These are phyloP conservation scores for Alternaria tenuissima DNA, from an alignment of 2,329 filamentous ascomycete genomes.

Conservation along the genomic window DNA sequence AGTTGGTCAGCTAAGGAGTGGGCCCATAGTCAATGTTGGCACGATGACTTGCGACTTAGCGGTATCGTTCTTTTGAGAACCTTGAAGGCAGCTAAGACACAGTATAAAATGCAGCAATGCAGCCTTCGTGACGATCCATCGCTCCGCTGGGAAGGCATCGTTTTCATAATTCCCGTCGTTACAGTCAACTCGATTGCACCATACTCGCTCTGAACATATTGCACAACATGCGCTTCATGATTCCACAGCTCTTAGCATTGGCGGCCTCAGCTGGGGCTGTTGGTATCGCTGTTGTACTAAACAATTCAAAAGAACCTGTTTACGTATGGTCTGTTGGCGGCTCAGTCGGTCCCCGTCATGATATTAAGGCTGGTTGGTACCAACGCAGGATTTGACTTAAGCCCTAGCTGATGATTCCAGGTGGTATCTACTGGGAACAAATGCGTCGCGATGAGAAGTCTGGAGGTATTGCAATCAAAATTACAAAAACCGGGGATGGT, in stretches of 20 bases:
- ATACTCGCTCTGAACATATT: neutral
- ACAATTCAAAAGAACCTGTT: conserved; percentile 28
- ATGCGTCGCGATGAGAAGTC: conserved; percentile 29
- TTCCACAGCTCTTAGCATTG: conserved; percentile 23
- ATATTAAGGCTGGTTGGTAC: conserved; percentile 25
- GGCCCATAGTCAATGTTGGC: neutral
- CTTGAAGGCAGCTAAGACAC: neutral
- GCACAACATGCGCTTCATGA: conserved; percentile 25
- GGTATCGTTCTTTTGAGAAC: neutral
- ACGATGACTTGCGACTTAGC: neutral
- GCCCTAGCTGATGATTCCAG: conserved; percentile 14
- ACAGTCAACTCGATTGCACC: neutral
- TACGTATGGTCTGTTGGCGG: conserved; percentile 39
- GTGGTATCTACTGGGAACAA: conserved; percentile 26
- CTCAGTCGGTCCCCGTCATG: conserved; percentile 21
- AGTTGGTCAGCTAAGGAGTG: neutral
- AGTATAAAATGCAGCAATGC: conserved; percentile 1
- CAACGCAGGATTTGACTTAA: neutral
- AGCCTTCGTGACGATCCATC: neutral
- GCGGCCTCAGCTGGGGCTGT: conserved; percentile 28
- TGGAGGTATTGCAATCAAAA: conserved; percentile 41
- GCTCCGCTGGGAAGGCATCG: neutral
- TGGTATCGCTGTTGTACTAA: conserved; percentile 37
- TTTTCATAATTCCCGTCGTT: neutral
- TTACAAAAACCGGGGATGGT: conserved; percentile 31